These are phyloP conservation scores for Xylaria longipes DNA, from an alignment of 495 filamentous ascomycete species.

Conservation along the genomic window DNA sequence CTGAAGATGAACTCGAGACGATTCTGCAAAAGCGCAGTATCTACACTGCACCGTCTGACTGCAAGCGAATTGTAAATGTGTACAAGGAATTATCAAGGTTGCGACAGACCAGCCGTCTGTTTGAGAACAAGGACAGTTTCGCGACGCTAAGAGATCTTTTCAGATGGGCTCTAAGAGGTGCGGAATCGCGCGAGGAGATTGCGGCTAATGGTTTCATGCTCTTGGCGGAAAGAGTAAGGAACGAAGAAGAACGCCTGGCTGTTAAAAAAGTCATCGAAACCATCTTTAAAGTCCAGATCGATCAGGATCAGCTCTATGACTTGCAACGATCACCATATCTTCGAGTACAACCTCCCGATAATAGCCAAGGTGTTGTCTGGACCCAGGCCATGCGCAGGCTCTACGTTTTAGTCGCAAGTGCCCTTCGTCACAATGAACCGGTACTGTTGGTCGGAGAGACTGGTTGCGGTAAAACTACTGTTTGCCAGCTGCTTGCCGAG, in stretches of 20 bases:
- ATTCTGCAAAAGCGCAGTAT: conserved; percentile 88
- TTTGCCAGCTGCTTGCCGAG: conserved; percentile 90
- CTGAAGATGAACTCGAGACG: conserved; percentile 89
- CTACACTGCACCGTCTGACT: conserved; percentile 88
- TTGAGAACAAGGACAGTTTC: conserved; percentile 97
- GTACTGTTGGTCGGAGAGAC: conserved; percentile 95
- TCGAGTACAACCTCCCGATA: conserved; percentile 45
- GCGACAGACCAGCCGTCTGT: conserved; percentile 86
- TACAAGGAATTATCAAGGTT: conserved; percentile 89
- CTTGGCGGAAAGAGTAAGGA: conserved; percentile 91
- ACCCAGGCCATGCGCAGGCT: conserved; percentile 92
- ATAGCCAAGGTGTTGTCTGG: conserved; percentile 77
- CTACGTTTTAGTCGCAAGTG: conserved; percentile 82
- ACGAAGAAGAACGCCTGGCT: conserved; percentile 79
- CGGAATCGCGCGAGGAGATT: conserved; percentile 84
- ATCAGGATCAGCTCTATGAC: conserved; percentile 75
- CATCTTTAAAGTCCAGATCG: conserved; percentile 86
- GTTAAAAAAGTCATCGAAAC: conserved; percentile 90
- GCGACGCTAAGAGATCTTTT: conserved; percentile 97
- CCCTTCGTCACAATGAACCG: conserved; percentile 89
- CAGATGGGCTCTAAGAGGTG: conserved; percentile 88
- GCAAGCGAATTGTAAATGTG: conserved; percentile 86
- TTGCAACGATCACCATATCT: conserved; percentile 59
- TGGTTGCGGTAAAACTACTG: conserved; percentile 95
- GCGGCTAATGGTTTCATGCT: conserved; percentile 96